Evolutionary conservation across 2,329 filamentous ascomycete species (phyloP).

Genomic region (Ophiostoma perfectum): DNA sequence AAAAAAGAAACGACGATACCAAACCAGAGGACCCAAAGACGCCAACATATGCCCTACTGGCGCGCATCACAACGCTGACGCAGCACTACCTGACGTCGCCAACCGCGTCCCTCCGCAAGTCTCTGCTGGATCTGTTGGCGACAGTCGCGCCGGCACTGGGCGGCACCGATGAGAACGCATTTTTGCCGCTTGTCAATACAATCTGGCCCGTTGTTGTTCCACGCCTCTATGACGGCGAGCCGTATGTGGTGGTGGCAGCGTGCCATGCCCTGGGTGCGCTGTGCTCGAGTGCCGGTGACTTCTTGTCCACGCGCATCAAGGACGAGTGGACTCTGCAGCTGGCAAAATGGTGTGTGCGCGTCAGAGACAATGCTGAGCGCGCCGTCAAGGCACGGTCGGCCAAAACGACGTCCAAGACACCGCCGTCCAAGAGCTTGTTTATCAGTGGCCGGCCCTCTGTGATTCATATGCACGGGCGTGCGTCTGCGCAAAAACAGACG

Average conservation of each 20-base stretch:
- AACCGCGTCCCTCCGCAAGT: conserved; percentile 70
- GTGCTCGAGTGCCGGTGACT: conserved; percentile 70
- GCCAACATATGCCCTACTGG: conserved; percentile 73
- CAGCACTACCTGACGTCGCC: conserved; percentile 88
- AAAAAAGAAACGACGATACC: conserved; percentile 30
- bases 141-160: conserved; percentile 68
- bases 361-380: conserved; percentile 40
- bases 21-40: conserved; percentile 52
- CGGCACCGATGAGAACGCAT: conserved; percentile 70
- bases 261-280: conserved; percentile 63
- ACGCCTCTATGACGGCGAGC: conserved; percentile 61
- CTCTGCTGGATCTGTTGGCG: conserved; percentile 69
- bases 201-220: conserved; percentile 78
- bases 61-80: conserved; percentile 74
- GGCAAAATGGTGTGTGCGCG: conserved; percentile 33
- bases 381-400: conserved; percentile 23
- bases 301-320: conserved; percentile 70
- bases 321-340: conserved; percentile 56
- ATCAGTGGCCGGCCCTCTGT: conserved; percentile 17
- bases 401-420: background rate
- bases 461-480: conserved; percentile 17
- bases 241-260: conserved; percentile 64
- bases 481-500: background rate
- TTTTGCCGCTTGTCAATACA: conserved; percentile 82
- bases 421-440: background rate